Conservation (phyloP, 2,329 filamentous ascomycete genomes). For the Botrytis sinoallii region DNA sequence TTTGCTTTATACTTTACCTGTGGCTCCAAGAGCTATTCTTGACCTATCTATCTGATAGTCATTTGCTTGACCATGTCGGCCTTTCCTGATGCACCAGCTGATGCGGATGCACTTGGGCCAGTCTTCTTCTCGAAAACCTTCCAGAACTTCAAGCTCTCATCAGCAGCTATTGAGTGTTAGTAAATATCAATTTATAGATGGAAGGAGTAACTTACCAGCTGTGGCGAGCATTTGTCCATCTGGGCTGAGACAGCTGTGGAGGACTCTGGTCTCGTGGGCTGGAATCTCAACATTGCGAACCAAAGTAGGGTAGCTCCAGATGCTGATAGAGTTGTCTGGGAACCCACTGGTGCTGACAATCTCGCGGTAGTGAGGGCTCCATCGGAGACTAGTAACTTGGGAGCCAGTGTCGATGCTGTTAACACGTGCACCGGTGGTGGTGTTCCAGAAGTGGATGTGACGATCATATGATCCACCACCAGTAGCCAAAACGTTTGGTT, state of each 20-base stretch:
- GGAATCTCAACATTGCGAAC: conserved; percentile 98
- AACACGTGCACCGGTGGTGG: conserved; percentile 91
- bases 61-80: conserved; percentile 90
- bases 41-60: conserved; percentile 70
- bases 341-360: conserved; percentile 97
- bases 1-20: conserved; percentile 37
- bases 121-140: conserved; percentile 99
- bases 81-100: conserved; percentile 69
- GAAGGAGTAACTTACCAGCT: conserved; percentile 56
- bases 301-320: conserved; percentile 97
- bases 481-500: conserved; percentile 92
- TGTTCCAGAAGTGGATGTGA: conserved; percentile 99
- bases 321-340: conserved; percentile 98
- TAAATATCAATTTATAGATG: conserved; percentile 20
- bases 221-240: conserved; percentile 98
- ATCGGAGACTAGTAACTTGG: conserved; percentile 92
- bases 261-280: conserved; percentile 91
- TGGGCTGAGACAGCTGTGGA: conserved; percentile 95
- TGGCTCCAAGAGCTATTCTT: conserved; percentile 31
- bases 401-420: conserved; percentile 99
- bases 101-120: conserved; percentile 62
- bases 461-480: conserved; percentile 95
- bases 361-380: conserved; percentile 96
- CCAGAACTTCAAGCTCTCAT: conserved; percentile 99
- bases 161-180: conserved; percentile 61